phyloP scores from a whole-genome alignment of 768 basidiomycete species.

The Suillus fuscotomentosus region DNA sequence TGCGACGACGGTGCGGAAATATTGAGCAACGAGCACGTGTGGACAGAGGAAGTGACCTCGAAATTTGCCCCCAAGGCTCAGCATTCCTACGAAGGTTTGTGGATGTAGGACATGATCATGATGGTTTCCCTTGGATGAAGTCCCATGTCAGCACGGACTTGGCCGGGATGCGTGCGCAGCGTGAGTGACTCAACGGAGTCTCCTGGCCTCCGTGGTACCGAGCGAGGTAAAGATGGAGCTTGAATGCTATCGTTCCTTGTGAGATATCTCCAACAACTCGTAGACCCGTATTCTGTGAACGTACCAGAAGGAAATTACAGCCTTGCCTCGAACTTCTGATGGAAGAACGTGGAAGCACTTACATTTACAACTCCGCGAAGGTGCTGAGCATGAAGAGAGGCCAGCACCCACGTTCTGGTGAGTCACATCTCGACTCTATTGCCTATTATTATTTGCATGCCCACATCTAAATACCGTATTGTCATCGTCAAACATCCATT shows the following conservation, averaged over 20 bases:
- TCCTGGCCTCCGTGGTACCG: background rate
- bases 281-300: background rate
- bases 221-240: background rate
- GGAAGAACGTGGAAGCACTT: background rate
- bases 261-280: background rate
- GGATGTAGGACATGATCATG: background rate
- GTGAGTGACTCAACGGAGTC: background rate
- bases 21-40: background rate
- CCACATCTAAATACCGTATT: conserved; percentile 2
- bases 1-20: background rate
- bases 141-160: background rate
- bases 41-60: background rate
- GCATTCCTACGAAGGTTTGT: background rate
- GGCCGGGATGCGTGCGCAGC: background rate
- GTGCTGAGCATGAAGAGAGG: background rate
- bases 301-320: background rate
- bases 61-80: background rate
- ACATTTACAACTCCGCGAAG: background rate
- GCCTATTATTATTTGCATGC: background rate
- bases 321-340: background rate
- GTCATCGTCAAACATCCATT: background rate
- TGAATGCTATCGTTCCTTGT: background rate
- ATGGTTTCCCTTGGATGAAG: background rate
- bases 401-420: background rate
- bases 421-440: background rate